Base-by-base conservation (phyloP, 768 basidiomycete genomes). In the Tylopilus vinaceipallidus region DNA sequence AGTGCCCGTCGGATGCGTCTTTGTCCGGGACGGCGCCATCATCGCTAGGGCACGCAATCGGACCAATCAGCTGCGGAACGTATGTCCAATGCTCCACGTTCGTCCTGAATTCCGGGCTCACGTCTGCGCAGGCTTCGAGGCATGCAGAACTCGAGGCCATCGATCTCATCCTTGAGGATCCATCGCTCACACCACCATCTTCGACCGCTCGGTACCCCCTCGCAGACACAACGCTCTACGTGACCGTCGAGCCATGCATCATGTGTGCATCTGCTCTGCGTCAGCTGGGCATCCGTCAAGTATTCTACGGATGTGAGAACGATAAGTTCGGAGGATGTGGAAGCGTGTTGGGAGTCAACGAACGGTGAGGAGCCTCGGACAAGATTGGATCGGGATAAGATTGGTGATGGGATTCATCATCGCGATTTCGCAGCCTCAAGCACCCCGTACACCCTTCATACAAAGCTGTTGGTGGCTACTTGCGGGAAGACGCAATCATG, bases 101-200 rank as follows among this genome's bases (percentile, higher is more conserved):
- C 33, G 36, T 26, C 27, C 12, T 29, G 6, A 12, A 12, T 29
- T 29, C 27, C 6, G 27, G 47, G 53, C 14, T 41, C 23, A 49
- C 24, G 11, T 22, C 17, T 29, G 29, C 43, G 37, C 58, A 98
- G 95, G 95, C 94, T 1, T 98, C 95, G 10, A 80, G 95, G 43
- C 97, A 99, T 61, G 95, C 97, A 32, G 97, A 99, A 69, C 82
- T 99, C 20, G 97, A 97, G 67, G 95, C 95, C 2, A 93, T 98
- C 59, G 93, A 97, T 64, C 75, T 77, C 59, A 91, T 99, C 56
- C 72, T 98, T 12, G 73, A 82, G 0, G 78, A 86, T 63, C 70
- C 71, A 45, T 45, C 61, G 14, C 77, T 88, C 55, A 86, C 87
- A 8, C 79, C 82, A 20, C 61, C 67, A 29, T 42, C 54, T 4